phyloP scores from a whole-genome alignment of 139 green algal species.

The Tetraselmis chui region DNA sequence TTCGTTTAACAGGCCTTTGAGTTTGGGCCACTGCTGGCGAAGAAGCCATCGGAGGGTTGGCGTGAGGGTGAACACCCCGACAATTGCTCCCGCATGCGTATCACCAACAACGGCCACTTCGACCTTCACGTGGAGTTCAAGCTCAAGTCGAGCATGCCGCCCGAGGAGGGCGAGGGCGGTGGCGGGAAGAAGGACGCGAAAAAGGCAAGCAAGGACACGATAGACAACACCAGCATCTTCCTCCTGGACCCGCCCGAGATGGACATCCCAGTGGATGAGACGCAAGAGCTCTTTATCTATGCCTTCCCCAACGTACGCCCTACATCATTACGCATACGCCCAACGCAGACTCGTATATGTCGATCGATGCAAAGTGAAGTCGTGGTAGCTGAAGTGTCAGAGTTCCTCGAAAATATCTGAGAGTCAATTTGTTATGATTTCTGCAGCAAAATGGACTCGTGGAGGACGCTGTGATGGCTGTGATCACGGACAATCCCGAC shows the following conservation, averaged over 20 bases:
- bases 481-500: constrained; percentile 56
- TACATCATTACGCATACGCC: no score
- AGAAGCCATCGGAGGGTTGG: constrained; percentile 28
- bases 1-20: constrained; percentile 56
- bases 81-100: constrained; percentile 54
- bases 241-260: constrained; percentile 33
- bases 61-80: constrained; percentile 39
- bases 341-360: no score
- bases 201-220: not conserved
- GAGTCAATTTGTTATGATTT: no score
- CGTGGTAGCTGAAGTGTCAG: no score
- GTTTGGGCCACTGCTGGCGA: constrained; percentile 65
- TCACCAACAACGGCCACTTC: constrained; percentile 76
- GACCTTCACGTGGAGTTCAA: constrained; percentile 47
- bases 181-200: not conserved
- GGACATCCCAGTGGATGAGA: constrained; percentile 55
- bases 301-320: constrained; percentile 40
- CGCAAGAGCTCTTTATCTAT: constrained; percentile 50
- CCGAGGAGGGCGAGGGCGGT: not conserved
- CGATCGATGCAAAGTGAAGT: no score
- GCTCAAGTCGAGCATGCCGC: constrained; percentile 28
- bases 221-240: constrained; percentile 18
- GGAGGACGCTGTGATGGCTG: constrained; percentile 50
- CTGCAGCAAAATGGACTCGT: constrained; percentile 24
- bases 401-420: no score